A percentile compares a stretch with the other conserved stretches of the same genome.
phyloP scores from a whole-genome alignment of 1,284 basidiomycete species.

The Phylloboletellus chloephorus region DNA sequence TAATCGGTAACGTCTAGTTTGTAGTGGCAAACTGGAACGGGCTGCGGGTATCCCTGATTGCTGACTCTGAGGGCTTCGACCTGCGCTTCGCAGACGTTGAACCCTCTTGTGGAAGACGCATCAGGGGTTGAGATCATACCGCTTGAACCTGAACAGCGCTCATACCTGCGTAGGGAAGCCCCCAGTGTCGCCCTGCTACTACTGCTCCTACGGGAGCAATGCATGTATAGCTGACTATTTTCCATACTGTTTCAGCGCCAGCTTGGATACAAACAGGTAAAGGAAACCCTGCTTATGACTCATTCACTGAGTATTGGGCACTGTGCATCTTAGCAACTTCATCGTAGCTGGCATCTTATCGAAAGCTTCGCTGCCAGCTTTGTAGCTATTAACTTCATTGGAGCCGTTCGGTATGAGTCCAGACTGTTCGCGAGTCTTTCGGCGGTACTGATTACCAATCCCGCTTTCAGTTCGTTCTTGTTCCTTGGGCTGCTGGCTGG shows the following conservation, averaged over 20 bases:
- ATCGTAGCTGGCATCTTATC: slow-evolving; percentile 73
- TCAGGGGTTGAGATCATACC: slow-evolving; percentile 86
- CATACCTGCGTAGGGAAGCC: slow-evolving; percentile 95
- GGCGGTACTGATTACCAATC: neutral
- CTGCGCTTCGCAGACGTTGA: slow-evolving; percentile 15
- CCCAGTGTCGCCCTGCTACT: slow-evolving; percentile 53
- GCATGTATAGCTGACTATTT: slow-evolving; percentile 45
- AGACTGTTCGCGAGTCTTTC: slow-evolving; percentile 8
- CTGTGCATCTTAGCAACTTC: slow-evolving; percentile 55
- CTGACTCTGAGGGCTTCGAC: slow-evolving; percentile 20
- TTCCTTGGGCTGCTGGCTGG: slow-evolving; percentile 80
- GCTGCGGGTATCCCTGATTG: slow-evolving; percentile 80
- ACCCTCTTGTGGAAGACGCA: slow-evolving; percentile 25
- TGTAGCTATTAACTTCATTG: slow-evolving; percentile 81
- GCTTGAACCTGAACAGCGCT: slow-evolving; percentile 92
- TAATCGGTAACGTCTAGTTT: slow-evolving; percentile 70
- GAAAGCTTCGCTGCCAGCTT: slow-evolving; percentile 85
- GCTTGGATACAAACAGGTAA: slow-evolving; percentile 78
- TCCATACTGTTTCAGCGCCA: slow-evolving; percentile 47
- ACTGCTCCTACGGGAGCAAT: slow-evolving; percentile 37
- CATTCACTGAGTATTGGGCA: slow-evolving; percentile 4
- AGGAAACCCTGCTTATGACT: slow-evolving; percentile 14
- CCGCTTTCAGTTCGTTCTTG: slow-evolving; percentile 54
- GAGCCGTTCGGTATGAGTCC: slow-evolving; percentile 60
- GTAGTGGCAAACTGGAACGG: slow-evolving; percentile 63